Percentiles rank a stretch among this genome's conserved stretches.
These are phyloP conservation scores for Oidiodendron maius DNA, from an alignment of 495 filamentous ascomycete species.

Conservation along the genomic window DNA sequence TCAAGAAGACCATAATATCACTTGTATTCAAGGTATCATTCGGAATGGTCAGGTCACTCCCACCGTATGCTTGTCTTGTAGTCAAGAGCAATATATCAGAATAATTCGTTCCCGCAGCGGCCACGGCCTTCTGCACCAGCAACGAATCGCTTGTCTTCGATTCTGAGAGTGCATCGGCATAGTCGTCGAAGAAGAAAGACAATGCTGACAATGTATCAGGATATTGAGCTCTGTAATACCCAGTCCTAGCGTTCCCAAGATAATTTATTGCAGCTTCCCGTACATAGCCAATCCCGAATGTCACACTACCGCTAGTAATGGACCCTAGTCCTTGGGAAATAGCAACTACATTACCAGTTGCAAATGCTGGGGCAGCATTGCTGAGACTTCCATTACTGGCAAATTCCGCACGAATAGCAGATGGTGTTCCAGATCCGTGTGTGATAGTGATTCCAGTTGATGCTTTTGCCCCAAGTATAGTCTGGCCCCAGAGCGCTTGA, in stretches of 20 bases:
- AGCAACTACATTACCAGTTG: not conserved
- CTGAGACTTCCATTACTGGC: not conserved
- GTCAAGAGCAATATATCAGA: not conserved
- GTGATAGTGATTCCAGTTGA: not conserved
- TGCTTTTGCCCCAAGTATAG: not conserved
- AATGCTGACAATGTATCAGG: not conserved
- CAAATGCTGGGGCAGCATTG: not conserved
- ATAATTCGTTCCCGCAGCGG: not conserved
- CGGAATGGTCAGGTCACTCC: not conserved
- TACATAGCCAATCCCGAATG: not conserved
- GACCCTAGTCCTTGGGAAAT: not conserved
- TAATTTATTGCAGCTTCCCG: not conserved
- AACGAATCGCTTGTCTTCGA: not conserved
- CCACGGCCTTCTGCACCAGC: not conserved
- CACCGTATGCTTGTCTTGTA: not conserved
- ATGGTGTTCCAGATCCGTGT: not conserved
- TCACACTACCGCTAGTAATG: not conserved
- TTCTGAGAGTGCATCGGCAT: not conserved
- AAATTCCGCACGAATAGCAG: not conserved
- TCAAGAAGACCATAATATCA: slow-evolving; percentile 52
- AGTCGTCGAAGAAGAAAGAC: not conserved
- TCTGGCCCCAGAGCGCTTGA: not conserved
- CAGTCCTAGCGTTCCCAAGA: not conserved
- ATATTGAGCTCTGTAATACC: not conserved
- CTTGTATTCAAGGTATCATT: not conserved